Base-by-base conservation (phyloP, 352 stramenopile species). In the Phytophthora sansomeana region DNA sequence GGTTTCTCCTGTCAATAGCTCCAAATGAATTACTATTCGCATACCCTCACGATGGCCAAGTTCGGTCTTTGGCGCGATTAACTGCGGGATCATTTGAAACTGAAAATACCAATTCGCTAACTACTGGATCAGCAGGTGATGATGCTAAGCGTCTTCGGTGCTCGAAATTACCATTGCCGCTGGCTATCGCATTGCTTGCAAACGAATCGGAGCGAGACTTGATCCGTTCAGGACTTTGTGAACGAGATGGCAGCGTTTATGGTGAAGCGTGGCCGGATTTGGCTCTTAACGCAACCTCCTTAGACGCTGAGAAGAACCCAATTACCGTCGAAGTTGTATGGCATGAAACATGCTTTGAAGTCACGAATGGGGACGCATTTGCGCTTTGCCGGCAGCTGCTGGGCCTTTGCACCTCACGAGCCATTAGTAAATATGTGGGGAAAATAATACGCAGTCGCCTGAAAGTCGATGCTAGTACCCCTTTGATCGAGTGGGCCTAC, bases 151-250 rank as follows among this genome's bases (percentile, higher is more conserved):
- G 69, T 29, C 46, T 52, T 0, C 58, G 59, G 11, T 89, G 67
- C 28, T 89, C 81, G 44, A 85, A 82, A 64, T 30, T 92, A 1
- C 83, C 83, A 14, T 52, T 92, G 1, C 81, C 83, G 17, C 72
- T 92, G 11, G 80, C 58, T 1, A 72, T 90, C 29, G 79, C 78
- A 16, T 62, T 92, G 26, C 74, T 92, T 7, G 81, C 83, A n/a
- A 92, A 90, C 49, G 83, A 88, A 49, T 80, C 53, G 6, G 81
- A 92, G 53, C 74, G 80, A 1, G 72, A 88, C 3, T 67, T 91
- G 24, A 69, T 89, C 30, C 66, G 59, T 21, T 78, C 55, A 5
- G 61, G 79, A 0, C 21, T 83, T 42, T 76, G 67, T 10, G 64
- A 72, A 14, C 70, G 59, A 30, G 55, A 59, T 50, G 62, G 62